A percentile compares a stretch with the other conserved stretches of the same genome.
Evolutionary conservation across 2,329 filamentous ascomycete genomes (phyloP).

Genomic region (Aspergillus candidus): DNA sequence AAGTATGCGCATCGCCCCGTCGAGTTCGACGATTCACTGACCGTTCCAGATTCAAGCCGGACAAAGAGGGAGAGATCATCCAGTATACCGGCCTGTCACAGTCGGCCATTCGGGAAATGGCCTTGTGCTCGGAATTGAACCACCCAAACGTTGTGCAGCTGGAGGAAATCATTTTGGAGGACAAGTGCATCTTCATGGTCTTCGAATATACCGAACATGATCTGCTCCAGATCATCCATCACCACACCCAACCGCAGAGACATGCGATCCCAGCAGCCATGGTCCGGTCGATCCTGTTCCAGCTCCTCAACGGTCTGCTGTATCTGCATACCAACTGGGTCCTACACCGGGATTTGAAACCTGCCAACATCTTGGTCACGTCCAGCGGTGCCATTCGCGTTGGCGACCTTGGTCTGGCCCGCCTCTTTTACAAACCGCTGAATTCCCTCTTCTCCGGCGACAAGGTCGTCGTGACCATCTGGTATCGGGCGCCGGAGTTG

Average conservation of each 20-base stretch:
- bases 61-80: conserved; percentile 92
- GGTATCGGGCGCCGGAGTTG: conserved; percentile 94
- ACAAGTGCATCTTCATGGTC: conserved; percentile 99
- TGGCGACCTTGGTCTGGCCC: conserved; percentile 84
- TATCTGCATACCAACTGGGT: conserved; percentile 98
- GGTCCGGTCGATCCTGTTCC: conserved; percentile 91
- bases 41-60: conserved; percentile 69
- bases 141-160: conserved; percentile 87
- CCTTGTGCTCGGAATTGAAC: conserved; percentile 82
- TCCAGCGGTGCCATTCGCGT: conserved; percentile 86
- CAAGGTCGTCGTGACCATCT: conserved; percentile 98
- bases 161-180: conserved; percentile 92
- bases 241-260: conserved; percentile 83
- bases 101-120: conserved; percentile 95
- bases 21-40: conserved; percentile 9
- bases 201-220: conserved; percentile 99
- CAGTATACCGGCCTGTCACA: conserved; percentile 98
- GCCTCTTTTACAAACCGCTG: conserved; percentile 88
- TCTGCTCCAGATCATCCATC: conserved; percentile 93
- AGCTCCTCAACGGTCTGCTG: conserved; percentile 87
- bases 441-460: conserved; percentile 89
- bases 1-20: conserved; percentile 51
- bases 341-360: conserved; percentile 91
- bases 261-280: conserved; percentile 83
- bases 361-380: conserved; percentile 98